Percentiles rank a stretch among this genome's conserved stretches.
phyloP scores from a whole-genome alignment of 768 basidiomycete genomes.

The Calocybe gangraenosa region DNA sequence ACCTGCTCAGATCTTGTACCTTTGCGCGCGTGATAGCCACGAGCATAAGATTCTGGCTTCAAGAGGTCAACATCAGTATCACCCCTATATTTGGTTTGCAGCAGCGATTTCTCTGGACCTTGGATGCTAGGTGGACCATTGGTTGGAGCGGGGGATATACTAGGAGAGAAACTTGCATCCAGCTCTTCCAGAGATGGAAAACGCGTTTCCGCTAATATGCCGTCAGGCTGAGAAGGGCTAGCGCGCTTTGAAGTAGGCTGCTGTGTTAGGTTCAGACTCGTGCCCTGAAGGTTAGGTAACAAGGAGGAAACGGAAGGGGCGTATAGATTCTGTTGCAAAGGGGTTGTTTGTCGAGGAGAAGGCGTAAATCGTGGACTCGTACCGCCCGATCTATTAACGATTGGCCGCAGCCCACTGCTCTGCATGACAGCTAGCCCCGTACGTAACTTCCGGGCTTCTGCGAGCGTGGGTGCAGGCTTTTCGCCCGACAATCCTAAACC shows the following conservation, averaged over 20 bases:
- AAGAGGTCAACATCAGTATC: slow-evolving; percentile 11
- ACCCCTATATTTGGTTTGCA: background rate
- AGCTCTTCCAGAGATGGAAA: slow-evolving; percentile 89
- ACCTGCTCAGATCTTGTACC: slow-evolving; percentile 54
- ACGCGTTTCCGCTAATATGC: slow-evolving; percentile 58
- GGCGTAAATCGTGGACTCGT: slow-evolving; percentile 29
- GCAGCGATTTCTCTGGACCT: slow-evolving; percentile 6
- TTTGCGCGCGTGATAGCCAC: slow-evolving; percentile 23
- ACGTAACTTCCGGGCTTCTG: slow-evolving; percentile 67
- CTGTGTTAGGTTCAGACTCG: slow-evolving; percentile 26
- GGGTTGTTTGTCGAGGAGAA: slow-evolving; percentile 26
- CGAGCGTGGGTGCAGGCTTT: slow-evolving; percentile 61
- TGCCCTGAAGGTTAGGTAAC: slow-evolving; percentile 21
- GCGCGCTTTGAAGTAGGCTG: slow-evolving; percentile 25
- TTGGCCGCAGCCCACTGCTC: slow-evolving; percentile 26
- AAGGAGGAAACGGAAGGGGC: slow-evolving; percentile 28
- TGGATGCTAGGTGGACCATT: slow-evolving; percentile 6
- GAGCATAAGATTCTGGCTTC: slow-evolving; percentile 20
- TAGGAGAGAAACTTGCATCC: slow-evolving; percentile 46
- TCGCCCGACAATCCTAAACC: slow-evolving; percentile 43
- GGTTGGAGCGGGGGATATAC: slow-evolving; percentile 9
- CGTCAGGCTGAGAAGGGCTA: slow-evolving; percentile 31
- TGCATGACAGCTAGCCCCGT: slow-evolving; percentile 64
- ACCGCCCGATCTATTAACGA: slow-evolving; percentile 21
- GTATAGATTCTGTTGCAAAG: slow-evolving; percentile 23